phyloP scores from a whole-genome alignment of 2,329 filamentous ascomycete species.

The Drechslerella dactyloides region DNA sequence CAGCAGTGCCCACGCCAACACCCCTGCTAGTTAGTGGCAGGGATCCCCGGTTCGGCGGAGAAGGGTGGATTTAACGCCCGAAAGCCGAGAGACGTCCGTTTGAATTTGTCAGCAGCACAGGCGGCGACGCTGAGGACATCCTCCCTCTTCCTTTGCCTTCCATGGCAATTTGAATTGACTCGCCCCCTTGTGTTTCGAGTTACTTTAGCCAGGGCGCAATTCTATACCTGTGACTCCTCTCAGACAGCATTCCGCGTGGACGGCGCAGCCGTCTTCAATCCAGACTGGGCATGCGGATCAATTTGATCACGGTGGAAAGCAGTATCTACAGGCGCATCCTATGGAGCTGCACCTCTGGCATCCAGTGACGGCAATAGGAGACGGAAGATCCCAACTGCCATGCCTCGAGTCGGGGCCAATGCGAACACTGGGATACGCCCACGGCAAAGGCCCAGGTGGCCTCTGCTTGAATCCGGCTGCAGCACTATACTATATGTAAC shows the following conservation, averaged over 20 bases:
- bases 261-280: too few species aligned
- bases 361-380: neutral
- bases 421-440: neutral
- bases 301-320: too few species aligned
- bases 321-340: too few species aligned
- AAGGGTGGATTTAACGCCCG: conserved; percentile 49
- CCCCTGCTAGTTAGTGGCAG: neutral
- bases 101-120: conserved; percentile 47
- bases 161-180: conserved; percentile 34
- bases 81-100: conserved; percentile 46
- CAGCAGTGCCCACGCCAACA: conserved; percentile 18
- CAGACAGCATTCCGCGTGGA: too few species aligned
- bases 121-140: conserved; percentile 20
- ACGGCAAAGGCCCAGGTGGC: conserved; percentile 13
- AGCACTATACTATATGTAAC: neutral
- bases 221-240: conserved; percentile 7
- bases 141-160: conserved; percentile 34
- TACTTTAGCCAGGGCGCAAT: conserved; percentile 44
- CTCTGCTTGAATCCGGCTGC: conserved; percentile 36
- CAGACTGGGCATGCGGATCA: too few species aligned
- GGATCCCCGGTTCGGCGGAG: conserved; percentile 47
- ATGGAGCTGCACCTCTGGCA: too few species aligned
- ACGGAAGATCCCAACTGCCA: neutral
- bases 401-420: neutral
- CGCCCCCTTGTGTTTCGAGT: conserved; percentile 46